A percentile compares a stretch with the other conserved stretches of the same genome.
phyloP scores from a whole-genome alignment of 1,139 yeast species.

The Taiozyma onychis region DNA sequence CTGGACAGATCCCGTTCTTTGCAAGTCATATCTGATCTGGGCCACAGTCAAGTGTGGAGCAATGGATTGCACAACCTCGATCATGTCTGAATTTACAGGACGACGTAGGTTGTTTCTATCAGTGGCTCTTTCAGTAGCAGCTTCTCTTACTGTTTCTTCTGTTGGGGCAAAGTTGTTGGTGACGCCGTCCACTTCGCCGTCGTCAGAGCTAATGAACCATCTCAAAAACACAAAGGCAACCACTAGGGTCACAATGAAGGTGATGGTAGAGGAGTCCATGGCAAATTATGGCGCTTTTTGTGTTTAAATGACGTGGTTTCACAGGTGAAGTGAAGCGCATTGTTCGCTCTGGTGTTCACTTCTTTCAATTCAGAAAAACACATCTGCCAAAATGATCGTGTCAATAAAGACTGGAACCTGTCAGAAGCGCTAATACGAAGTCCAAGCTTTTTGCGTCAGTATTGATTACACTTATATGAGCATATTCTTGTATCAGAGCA shows the following conservation, averaged over 20 bases:
- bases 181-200: slow-evolving; percentile 14
- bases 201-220: slow-evolving; percentile 55
- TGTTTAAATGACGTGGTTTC: neutral
- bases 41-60: slow-evolving; percentile 69
- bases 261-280: slow-evolving; percentile 51
- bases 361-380: neutral
- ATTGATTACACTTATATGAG: too few relatives aligned
- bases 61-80: slow-evolving; percentile 77
- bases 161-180: slow-evolving; percentile 7
- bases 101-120: slow-evolving; percentile 32
- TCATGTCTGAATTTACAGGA: slow-evolving; percentile 71
- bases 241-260: slow-evolving; percentile 43
- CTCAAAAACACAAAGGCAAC: slow-evolving; percentile 52
- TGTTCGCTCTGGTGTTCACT: neutral
- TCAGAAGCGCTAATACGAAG: too few relatives aligned
- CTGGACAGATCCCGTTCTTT: slow-evolving; percentile 75
- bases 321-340: neutral
- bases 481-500: too few relatives aligned
- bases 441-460: too few relatives aligned
- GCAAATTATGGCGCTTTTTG: neutral
- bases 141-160: slow-evolving; percentile 5
- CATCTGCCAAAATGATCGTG: neutral
- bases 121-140: slow-evolving; percentile 2
- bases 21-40: slow-evolving; percentile 63
- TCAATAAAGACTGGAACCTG: too few relatives aligned